Evolutionary conservation across 192 early-diverging fungal species (phyloP).

Genomic region (Chytriomyces sp.): DNA sequence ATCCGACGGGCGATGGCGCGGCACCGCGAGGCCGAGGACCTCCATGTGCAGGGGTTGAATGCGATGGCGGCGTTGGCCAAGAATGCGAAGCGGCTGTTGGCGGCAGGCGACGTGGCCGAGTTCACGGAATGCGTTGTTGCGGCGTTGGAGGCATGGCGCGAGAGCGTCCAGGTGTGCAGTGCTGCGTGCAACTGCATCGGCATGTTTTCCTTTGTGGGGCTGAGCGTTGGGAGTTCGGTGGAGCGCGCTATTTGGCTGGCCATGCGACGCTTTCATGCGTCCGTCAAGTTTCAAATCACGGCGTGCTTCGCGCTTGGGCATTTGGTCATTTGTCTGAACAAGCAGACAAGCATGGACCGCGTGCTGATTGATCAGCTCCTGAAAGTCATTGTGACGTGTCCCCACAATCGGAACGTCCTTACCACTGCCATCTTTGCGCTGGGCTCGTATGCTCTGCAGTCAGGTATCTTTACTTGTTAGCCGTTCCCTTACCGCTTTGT

Average conservation of each 20-base stretch:
- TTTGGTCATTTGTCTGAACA: not conserved
- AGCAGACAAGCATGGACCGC: not conserved
- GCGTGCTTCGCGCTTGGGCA: slow-evolving; percentile 45
- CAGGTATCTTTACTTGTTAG: too few relatives aligned
- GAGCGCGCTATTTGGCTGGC: slow-evolving; percentile 14
- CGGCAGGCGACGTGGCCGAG: not conserved
- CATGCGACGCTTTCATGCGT: slow-evolving; percentile 27
- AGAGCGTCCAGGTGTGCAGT: slow-evolving; percentile 16
- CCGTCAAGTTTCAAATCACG: slow-evolving; percentile 37
- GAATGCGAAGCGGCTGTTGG: slow-evolving; percentile 1
- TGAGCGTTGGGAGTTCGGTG: not conserved
- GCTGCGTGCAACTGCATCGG: slow-evolving; percentile 28
- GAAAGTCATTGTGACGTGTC: slow-evolving; percentile 24
- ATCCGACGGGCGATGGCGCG: slow-evolving; percentile 34
- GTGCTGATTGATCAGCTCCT: slow-evolving; percentile 31
- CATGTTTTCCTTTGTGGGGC: slow-evolving; percentile 28
- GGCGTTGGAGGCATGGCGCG: slow-evolving; percentile 16
- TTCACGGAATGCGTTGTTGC: not conserved
- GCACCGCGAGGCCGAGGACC: slow-evolving; percentile 8
- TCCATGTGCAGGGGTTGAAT: slow-evolving; percentile 41
- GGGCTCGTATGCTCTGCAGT: slow-evolving; percentile 29
- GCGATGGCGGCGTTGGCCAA: slow-evolving; percentile 33
- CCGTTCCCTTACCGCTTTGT: too few relatives aligned
- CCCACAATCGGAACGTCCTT: slow-evolving; percentile 27
- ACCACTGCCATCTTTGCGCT: slow-evolving; percentile 42